phyloP scores from a whole-genome alignment of 2,329 filamentous ascomycete genomes.

The Trichoderma atroviride region DNA sequence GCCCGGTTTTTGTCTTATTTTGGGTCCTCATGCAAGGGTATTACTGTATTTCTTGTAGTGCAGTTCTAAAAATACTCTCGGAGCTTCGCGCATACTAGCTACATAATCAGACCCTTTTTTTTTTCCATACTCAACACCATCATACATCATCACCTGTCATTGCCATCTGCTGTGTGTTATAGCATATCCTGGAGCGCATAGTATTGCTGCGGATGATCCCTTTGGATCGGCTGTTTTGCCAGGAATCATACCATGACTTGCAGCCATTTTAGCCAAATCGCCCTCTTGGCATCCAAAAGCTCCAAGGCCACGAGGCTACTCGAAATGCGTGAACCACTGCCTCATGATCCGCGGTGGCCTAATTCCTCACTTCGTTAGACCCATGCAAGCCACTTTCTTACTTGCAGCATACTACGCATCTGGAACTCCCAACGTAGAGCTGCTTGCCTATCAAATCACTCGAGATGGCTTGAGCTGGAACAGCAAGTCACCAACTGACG shows the following conservation, averaged over 20 bases:
- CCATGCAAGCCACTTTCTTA: slow-evolving; percentile 8
- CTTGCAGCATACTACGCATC: not conserved
- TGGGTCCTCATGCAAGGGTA: not conserved
- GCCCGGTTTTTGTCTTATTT: not conserved
- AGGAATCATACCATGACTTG: not conserved
- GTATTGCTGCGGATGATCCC: not conserved
- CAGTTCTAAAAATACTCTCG: slow-evolving; percentile 21
- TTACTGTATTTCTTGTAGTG: not conserved
- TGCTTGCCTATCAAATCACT: not conserved
- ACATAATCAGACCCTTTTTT: not conserved
- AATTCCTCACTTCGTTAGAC: not conserved
- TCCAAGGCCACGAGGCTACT: not conserved
- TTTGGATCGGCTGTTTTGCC: not conserved
- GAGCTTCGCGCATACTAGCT: not conserved
- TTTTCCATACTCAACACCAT: not conserved
- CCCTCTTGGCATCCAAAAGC: not conserved
- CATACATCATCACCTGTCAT: not conserved
- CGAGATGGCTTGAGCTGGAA: not conserved
- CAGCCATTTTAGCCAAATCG: not conserved
- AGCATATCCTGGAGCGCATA: not conserved
- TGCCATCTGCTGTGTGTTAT: not conserved
- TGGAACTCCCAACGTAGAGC: not conserved
- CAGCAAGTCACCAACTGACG: not conserved
- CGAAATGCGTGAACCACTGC: not conserved
- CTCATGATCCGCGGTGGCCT: not conserved